These are phyloP conservation scores for Dictyostelium discoideum DNA, from an alignment of 78 protist genomes.

Conservation along the genomic window DNA sequence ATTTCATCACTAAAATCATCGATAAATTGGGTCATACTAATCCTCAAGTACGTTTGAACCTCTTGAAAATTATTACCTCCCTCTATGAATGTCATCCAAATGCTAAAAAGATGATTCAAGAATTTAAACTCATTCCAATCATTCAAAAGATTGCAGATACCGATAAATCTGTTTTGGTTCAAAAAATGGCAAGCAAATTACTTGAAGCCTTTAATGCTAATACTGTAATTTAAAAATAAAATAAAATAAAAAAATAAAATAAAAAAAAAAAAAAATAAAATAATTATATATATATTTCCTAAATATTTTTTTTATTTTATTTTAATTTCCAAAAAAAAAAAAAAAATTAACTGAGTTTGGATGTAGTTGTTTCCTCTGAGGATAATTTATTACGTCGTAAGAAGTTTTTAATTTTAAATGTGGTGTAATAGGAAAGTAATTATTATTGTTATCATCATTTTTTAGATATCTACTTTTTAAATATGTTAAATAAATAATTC, in stretches of 20 bases:
- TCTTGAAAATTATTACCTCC: constrained; percentile 51
- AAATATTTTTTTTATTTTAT: no score
- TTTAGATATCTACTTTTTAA: no score
- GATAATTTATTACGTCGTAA: no score
- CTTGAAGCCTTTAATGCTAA: constrained; percentile 74
- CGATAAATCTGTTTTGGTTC: constrained; percentile 71
- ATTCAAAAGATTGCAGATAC: constrained; percentile 51
- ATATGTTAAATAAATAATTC: no score
- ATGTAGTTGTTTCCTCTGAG: no score
- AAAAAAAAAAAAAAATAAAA: neutral
- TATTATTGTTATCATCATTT: no score
- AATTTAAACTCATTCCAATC: constrained; percentile 59
- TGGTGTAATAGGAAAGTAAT: no score
- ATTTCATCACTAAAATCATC: constrained; percentile 40
- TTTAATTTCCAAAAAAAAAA: no score
- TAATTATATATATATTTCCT: neutral
- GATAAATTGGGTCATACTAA: constrained; percentile 47
- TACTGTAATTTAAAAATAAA: constrained; percentile 39
- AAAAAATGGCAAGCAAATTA: constrained; percentile 62
- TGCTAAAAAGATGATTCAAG: constrained; percentile 76
- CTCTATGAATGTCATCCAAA: constrained; percentile 72
- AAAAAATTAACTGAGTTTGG: no score
- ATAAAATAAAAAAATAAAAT: neutral
- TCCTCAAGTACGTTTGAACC: constrained; percentile 55
- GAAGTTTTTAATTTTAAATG: no score